phyloP scores from a whole-genome alignment of 2,329 filamentous ascomycete genomes.

The Tolypocladium sp. region DNA sequence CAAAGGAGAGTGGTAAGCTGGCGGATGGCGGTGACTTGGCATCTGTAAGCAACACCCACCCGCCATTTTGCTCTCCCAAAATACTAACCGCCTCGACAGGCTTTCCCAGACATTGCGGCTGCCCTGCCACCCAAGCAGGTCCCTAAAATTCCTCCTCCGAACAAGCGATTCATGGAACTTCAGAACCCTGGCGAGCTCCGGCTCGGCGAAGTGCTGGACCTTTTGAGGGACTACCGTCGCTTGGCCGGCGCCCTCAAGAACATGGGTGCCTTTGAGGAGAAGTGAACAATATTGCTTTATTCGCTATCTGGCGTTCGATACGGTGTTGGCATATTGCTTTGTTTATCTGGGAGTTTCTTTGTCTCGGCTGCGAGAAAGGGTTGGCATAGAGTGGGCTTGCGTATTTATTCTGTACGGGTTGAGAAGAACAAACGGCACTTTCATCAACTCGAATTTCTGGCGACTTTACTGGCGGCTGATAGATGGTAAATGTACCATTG shows the following conservation, averaged over 20 bases:
- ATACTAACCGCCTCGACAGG: conserved; percentile 25
- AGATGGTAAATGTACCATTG: background rate
- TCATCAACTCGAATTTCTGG: background rate
- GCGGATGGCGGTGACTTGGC: conserved; percentile 47
- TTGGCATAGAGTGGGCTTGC: background rate
- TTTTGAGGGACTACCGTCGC: conserved; percentile 67
- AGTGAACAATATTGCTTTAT: conserved; percentile 8
- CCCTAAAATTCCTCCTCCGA: conserved; percentile 54
- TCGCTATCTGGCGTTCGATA: background rate
- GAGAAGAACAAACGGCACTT: background rate
- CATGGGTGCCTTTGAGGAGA: conserved; percentile 47
- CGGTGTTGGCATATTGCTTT: background rate
- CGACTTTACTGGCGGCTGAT: background rate
- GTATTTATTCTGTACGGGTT: background rate
- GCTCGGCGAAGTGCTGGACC: conserved; percentile 62
- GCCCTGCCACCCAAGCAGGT: conserved; percentile 44
- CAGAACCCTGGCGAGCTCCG: conserved; percentile 61
- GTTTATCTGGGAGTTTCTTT: background rate
- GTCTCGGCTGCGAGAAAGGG: background rate
- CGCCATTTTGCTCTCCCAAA: background rate
- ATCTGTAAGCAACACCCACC: conserved; percentile 33
- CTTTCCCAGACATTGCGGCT: conserved; percentile 51
- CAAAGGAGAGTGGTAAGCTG: conserved; percentile 26
- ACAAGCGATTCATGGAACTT: conserved; percentile 64
- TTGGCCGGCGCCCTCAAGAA: conserved; percentile 57